Evolutionary conservation across 805 yeast genomes (phyloP).

Genomic region (Candida schatavii): DNA sequence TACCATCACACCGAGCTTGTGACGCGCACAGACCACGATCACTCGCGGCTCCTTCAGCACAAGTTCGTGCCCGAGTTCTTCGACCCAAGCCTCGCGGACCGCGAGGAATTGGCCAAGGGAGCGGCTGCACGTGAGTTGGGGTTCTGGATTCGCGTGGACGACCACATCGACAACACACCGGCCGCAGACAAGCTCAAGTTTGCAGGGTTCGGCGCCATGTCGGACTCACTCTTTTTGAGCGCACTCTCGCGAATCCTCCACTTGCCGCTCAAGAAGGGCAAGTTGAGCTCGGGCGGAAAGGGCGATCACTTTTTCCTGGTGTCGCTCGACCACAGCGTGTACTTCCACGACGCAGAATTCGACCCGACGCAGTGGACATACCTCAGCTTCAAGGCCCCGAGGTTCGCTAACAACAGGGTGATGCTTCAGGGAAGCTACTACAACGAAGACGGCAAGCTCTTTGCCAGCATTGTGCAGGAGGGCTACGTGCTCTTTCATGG

Average conservation of each 20-base stretch:
- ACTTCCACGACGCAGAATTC: slow-evolving; percentile 34
- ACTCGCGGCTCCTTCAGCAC: slow-evolving; percentile 19
- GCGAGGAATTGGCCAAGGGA: slow-evolving; percentile 17
- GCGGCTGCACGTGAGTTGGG: slow-evolving; percentile 31
- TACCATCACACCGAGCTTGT: slow-evolving; percentile 18
- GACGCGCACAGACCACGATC: slow-evolving; percentile 13
- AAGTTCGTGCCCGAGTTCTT: slow-evolving; percentile 26
- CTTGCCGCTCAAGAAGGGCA: slow-evolving; percentile 16
- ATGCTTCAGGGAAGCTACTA: slow-evolving; percentile 28
- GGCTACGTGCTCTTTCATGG: slow-evolving; percentile 27
- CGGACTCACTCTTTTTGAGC: slow-evolving; percentile 33
- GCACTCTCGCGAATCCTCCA: slow-evolving; percentile 27
- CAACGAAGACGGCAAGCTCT: slow-evolving; percentile 24
- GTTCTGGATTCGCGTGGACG: slow-evolving; percentile 31
- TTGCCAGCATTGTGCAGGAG: slow-evolving; percentile 34
- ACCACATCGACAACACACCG: slow-evolving; percentile 7
- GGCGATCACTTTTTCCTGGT: slow-evolving; percentile 28
- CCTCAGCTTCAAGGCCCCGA: slow-evolving; percentile 26
- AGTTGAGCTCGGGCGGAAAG: slow-evolving; percentile 20
- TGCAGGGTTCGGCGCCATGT: slow-evolving; percentile 29
- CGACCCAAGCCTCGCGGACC: slow-evolving; percentile 17
- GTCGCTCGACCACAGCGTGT: slow-evolving; percentile 33
- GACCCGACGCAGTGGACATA: slow-evolving; percentile 33
- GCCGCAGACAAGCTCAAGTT: slow-evolving; percentile 15
- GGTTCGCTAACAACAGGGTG: slow-evolving; percentile 30